These are phyloP conservation scores for Coffea canephora DNA, from an alignment of 257 asterid genomes.

Conservation along the genomic window DNA sequence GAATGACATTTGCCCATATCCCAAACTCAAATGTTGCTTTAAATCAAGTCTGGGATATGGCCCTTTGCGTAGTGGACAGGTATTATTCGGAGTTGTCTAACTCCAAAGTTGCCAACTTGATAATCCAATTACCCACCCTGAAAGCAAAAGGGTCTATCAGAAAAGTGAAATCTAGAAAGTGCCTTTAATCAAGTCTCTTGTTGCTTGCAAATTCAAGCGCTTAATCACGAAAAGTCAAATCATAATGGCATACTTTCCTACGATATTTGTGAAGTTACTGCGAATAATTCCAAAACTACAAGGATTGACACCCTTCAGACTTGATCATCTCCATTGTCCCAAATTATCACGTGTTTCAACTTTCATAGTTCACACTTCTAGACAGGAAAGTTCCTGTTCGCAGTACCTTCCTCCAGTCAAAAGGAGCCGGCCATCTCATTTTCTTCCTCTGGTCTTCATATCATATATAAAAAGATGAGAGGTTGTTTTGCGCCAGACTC, in stretches of 20 bases:
- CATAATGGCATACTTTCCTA: background rate
- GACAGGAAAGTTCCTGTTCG: constrained; percentile 1
- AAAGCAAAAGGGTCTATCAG: background rate
- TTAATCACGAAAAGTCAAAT: background rate
- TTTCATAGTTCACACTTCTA: background rate
- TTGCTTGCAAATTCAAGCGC: background rate
- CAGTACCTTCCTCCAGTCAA: background rate
- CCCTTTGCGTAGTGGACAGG: no score
- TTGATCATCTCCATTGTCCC: background rate
- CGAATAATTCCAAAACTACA: background rate
- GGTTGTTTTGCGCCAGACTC: background rate
- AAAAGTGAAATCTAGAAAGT: no score
- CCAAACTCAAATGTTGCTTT: background rate
- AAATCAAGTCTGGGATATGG: no score
- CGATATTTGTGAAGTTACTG: background rate
- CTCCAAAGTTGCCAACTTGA: no score
- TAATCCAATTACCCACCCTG: background rate
- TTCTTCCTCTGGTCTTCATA: background rate
- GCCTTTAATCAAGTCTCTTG: background rate
- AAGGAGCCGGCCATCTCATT: background rate
- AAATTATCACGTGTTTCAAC: background rate
- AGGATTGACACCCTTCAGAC: background rate
- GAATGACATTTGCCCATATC: background rate
- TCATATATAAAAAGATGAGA: constrained; percentile 1
- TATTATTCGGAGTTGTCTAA: no score